Percentiles rank a stretch among this genome's conserved stretches.
Conservation (phyloP, 768 basidiomycete genomes). For the Russula emetica region DNA sequence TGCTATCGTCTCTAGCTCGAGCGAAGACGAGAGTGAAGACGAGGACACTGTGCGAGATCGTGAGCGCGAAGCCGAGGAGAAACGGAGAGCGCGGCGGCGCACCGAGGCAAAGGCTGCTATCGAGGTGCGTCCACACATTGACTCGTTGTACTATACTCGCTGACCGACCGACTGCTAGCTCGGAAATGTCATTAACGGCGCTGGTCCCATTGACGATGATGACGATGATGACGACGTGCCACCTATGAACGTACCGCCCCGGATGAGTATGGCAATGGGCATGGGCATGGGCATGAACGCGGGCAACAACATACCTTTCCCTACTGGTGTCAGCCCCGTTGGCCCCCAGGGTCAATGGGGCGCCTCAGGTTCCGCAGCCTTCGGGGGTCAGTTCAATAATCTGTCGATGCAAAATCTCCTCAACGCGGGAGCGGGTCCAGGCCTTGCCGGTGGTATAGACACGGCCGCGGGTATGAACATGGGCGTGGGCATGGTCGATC, state of each 20-base stretch:
- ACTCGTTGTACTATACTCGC: not conserved
- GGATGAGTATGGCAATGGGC: constrained; percentile 38
- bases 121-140: constrained; percentile 56
- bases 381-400: constrained; percentile 29
- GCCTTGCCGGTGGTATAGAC: not conserved
- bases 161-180: constrained; percentile 44
- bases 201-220: constrained; percentile 50
- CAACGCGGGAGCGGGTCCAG: constrained; percentile 32
- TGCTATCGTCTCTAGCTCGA: constrained; percentile 2
- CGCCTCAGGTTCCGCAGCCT: constrained; percentile 15
- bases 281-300: constrained; percentile 30
- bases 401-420: constrained; percentile 49
- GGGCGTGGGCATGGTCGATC: constrained; percentile 23
- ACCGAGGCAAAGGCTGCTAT: constrained; percentile 84
- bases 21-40: constrained; percentile 22
- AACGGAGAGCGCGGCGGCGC: constrained; percentile 68
- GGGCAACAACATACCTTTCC: constrained; percentile 22
- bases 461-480: constrained; percentile 8
- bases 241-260: constrained; percentile 28
- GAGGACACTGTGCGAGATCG: constrained; percentile 2
- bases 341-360: constrained; percentile 35
- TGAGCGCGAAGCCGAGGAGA: constrained; percentile 43
- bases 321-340: constrained; percentile 26
- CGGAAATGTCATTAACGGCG: constrained; percentile 84
- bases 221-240: constrained; percentile 32